A percentile compares a stretch with the other conserved stretches of the same genome.
Evolutionary conservation across 441 rosid species (phyloP).

Genomic region (Gossypium trilobum): DNA sequence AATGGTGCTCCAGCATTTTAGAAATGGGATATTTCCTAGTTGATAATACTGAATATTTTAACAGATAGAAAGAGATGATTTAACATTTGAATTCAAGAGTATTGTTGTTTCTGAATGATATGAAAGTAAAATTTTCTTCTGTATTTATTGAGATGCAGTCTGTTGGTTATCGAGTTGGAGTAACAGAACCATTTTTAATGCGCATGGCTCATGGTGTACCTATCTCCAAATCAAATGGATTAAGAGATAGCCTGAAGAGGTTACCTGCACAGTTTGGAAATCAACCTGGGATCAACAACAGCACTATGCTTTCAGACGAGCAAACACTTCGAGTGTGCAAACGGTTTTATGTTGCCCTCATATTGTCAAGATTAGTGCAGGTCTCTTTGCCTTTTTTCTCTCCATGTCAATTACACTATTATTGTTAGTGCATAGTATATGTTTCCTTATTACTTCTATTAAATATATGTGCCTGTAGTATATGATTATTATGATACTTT

Average conservation of each 20-base stretch:
- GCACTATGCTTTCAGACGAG: conserved; percentile 53
- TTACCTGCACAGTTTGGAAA: conserved; percentile 37
- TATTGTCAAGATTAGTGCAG: conserved; percentile 90
- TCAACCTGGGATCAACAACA: conserved; percentile 33
- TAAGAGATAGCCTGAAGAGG: conserved; percentile 34
- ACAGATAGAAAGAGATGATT: not conserved
- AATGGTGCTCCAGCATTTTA: not conserved
- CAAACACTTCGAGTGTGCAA: conserved; percentile 78
- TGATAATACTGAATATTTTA: not conserved
- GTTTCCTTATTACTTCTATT: not conserved
- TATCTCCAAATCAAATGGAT: conserved; percentile 37
- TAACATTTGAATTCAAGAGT: not conserved
- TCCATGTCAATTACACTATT: not conserved
- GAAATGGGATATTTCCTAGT: not conserved
- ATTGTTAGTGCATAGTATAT: not conserved
- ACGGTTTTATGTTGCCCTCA: conserved; percentile 94
- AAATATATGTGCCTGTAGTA: not conserved
- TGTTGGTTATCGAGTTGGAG: conserved; percentile 94
- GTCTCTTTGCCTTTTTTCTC: conserved; percentile 26
- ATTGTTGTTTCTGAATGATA: not conserved
- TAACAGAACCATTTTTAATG: conserved; percentile 89
- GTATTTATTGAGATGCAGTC: conserved; percentile 50
- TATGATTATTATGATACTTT: not conserved
- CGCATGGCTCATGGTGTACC: conserved; percentile 99
- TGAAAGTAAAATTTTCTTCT: conserved; percentile 10